Evolutionary conservation across 2,329 filamentous ascomycete genomes (phyloP).

Genomic region (Penicillium psychrosexuale): DNA sequence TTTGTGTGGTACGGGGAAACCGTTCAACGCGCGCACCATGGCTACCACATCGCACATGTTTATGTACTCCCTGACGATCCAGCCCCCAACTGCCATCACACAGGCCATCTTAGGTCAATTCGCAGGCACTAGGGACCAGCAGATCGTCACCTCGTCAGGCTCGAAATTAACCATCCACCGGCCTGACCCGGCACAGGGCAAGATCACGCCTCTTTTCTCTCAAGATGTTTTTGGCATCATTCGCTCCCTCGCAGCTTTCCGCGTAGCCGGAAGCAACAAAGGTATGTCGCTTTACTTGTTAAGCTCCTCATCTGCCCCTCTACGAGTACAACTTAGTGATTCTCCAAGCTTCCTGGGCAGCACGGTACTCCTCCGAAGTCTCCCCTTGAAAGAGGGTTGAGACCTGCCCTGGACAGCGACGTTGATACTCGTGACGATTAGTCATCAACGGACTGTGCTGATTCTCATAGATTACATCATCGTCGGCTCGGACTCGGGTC

Average conservation of each 20-base stretch:
- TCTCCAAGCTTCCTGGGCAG: slow-evolving; percentile 61
- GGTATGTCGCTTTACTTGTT: slow-evolving; percentile 59
- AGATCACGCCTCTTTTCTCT: slow-evolving; percentile 78
- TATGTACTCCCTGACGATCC: slow-evolving; percentile 94
- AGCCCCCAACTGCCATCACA: slow-evolving; percentile 82
- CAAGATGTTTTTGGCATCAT: slow-evolving; percentile 98
- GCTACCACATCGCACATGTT: slow-evolving; percentile 98
- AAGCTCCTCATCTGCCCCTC: slow-evolving; percentile 16
- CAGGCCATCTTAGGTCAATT: slow-evolving; percentile 95
- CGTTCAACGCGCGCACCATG: slow-evolving; percentile 57
- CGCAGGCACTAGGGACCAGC: slow-evolving; percentile 92
- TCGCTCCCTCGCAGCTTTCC: slow-evolving; percentile 79
- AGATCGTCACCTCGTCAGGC: slow-evolving; percentile 90
- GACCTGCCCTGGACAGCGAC: slow-evolving; percentile 36
- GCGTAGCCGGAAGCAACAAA: slow-evolving; percentile 90
- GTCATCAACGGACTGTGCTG: slow-evolving; percentile 39
- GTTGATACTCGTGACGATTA: slow-evolving; percentile 30
- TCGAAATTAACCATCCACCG: slow-evolving; percentile 85
- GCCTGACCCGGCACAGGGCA: slow-evolving; percentile 79
- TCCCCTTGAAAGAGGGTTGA: slow-evolving; percentile 25
- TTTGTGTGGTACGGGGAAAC: slow-evolving; percentile 16
- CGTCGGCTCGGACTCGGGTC: slow-evolving; percentile 89
- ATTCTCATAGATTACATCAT: slow-evolving; percentile 80
- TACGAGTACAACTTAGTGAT: slow-evolving; percentile 65
- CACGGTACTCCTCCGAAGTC: slow-evolving; percentile 39